Evolutionary conservation across 2,329 filamentous ascomycete genomes (phyloP).

Genomic region (Rhexocercosporidium sp.): DNA sequence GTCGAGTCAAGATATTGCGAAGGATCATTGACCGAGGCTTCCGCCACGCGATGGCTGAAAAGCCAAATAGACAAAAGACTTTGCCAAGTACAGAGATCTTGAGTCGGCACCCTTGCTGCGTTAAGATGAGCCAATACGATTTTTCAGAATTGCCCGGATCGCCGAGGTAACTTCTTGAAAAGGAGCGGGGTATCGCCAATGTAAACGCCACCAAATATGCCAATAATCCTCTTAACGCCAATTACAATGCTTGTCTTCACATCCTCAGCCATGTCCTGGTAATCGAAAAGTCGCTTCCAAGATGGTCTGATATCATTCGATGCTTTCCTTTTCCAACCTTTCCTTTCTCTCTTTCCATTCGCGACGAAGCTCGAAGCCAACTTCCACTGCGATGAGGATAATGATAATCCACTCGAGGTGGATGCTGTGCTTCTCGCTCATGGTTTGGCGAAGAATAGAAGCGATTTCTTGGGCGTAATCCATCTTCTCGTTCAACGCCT

Average conservation of each 20-base stretch:
- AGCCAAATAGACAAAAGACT: not conserved
- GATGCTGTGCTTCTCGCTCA: conserved; percentile 88
- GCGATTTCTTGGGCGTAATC: conserved; percentile 97
- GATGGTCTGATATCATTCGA: conserved; percentile 6
- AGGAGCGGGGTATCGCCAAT: conserved; percentile 22
- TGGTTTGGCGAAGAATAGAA: conserved; percentile 81
- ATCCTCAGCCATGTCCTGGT: not conserved
- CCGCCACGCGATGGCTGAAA: not conserved
- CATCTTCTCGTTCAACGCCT: conserved; percentile 93
- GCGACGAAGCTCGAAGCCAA: conserved; percentile 81
- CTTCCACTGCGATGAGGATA: conserved; percentile 88
- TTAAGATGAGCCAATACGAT: not conserved
- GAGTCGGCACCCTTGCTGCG: not conserved
- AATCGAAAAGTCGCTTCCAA: not conserved
- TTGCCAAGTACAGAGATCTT: conserved; percentile 8
- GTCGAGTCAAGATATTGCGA: not conserved
- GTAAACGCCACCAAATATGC: conserved; percentile 19
- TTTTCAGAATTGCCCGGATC: not conserved
- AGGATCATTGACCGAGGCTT: not conserved
- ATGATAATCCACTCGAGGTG: conserved; percentile 97
- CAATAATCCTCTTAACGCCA: conserved; percentile 11
- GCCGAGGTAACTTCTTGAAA: conserved; percentile 7
- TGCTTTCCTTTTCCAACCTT: conserved; percentile 17
- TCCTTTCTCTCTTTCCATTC: conserved; percentile 40
- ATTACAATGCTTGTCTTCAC: not conserved